These are phyloP conservation scores for Zygotorulaspora chibaensis DNA, from an alignment of 805 yeast species.

Conservation along the genomic window DNA sequence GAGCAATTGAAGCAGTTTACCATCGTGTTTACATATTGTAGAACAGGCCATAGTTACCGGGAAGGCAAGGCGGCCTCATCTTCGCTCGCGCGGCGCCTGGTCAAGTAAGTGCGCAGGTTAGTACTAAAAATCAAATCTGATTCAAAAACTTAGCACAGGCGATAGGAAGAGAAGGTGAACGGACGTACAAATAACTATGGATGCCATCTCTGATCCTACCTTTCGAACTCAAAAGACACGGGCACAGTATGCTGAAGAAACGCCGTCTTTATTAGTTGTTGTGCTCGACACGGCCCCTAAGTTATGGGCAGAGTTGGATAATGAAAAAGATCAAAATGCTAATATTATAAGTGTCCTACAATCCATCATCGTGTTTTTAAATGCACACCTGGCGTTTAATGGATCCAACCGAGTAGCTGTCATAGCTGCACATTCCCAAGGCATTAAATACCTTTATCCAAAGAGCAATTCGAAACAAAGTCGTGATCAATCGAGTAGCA, in stretches of 20 bases:
- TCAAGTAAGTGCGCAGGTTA: too few species aligned
- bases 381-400: constrained; percentile 83
- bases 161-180: too few species aligned
- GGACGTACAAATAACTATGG: constrained; percentile 20
- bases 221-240: constrained; percentile 27
- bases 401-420: constrained; percentile 81
- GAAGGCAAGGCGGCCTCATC: too few species aligned
- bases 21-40: too few species aligned
- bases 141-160: not conserved
- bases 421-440: constrained; percentile 66
- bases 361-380: constrained; percentile 68
- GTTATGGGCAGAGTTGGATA: constrained; percentile 38
- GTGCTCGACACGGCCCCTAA: constrained; percentile 73
- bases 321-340: constrained; percentile 32
- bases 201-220: constrained; percentile 36
- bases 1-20: too few species aligned
- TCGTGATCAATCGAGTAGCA: constrained; percentile 5
- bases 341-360: constrained; percentile 56
- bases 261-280: constrained; percentile 76
- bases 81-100: too few species aligned
- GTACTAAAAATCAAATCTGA: too few species aligned
- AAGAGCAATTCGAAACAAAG: constrained; percentile 20
- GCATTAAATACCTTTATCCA: constrained; percentile 72
- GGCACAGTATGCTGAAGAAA: constrained; percentile 43
- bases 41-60: too few species aligned